Percentiles rank a stretch among this genome's conserved stretches.
phyloP scores from a whole-genome alignment of 139 green algal species.

The Picocystis salinarum region DNA sequence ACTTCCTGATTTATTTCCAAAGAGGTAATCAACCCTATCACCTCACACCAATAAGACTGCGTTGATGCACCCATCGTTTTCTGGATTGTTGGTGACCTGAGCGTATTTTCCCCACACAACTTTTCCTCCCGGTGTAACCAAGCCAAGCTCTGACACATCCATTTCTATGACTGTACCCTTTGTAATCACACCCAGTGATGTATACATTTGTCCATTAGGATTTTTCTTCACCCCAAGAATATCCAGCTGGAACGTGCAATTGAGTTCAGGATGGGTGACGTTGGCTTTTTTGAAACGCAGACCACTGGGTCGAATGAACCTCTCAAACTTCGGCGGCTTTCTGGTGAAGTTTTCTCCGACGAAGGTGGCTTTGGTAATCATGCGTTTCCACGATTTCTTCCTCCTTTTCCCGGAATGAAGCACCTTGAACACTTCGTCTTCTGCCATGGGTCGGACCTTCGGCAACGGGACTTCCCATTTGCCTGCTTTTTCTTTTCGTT shows the following conservation, averaged over 20 bases:
- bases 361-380: conserved; percentile 99
- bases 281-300: conserved; percentile 97
- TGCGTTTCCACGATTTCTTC: conserved; percentile 97
- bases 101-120: conserved; percentile 96
- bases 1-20: background rate
- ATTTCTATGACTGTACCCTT: conserved; percentile 92
- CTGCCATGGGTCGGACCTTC: conserved; percentile 88
- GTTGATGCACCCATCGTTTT: conserved; percentile 98
- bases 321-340: conserved; percentile 98
- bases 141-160: conserved; percentile 91
- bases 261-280: conserved; percentile 96
- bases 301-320: conserved; percentile 92
- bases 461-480: conserved; percentile 99
- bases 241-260: conserved; percentile 89
- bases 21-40: background rate
- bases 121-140: conserved; percentile 96
- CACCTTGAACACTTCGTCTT: conserved; percentile 99
- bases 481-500: conserved; percentile 97
- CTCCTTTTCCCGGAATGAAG: conserved; percentile 45
- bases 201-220: conserved; percentile 93
- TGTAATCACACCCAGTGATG: conserved; percentile 84
- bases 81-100: conserved; percentile 88
- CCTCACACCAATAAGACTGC: conserved; percentile 88
- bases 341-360: conserved; percentile 89
- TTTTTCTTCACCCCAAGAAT: conserved; percentile 99